Evolutionary conservation across 1,139 yeast genomes (phyloP), one percentile per base, ranked within the genome.

Genomic region (Suzukiozyma palmioleophila): DNA sequence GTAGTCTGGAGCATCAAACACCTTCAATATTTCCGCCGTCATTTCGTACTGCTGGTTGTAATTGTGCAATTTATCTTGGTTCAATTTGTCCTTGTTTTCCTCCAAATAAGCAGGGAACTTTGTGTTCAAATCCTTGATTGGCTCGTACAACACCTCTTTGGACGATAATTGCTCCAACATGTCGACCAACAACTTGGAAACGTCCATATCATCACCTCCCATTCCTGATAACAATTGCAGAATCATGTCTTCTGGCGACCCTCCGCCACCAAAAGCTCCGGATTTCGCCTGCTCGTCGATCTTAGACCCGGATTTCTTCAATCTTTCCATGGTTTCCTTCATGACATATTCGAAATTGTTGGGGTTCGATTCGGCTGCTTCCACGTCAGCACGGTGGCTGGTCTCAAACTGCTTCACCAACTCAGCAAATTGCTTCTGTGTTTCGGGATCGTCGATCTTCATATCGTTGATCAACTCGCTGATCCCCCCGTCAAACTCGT

Each of bases 71-170:
- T 82, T 79, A 11, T 66, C 76, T 32, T 67, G 70, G 5, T 75
- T 52, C 27, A 77, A 59, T 26, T 60, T 59, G 51, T 55, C 64
- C 42, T 69, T 64, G 47, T 82, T 73, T 36, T 74, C 74, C 39
- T 66, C 59, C 46, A 84, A 66, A 73, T 81, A 84, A 13, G 60
- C 75, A 2, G 87, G 86, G 55, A 79, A 81, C 49, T 86, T 87
- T 15, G 70, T 65, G 47, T 83, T 79, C 59, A 90, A 73, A 45
- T 88, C 96, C 53, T 82, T 84, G 64, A 92, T 76, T 2, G 97
- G 96, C 50, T 85, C 95, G 56, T 87, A 90, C 36, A 92, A 70
- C 25, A 90, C 87, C 42, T 84, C 94, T 57, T 88, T 90, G 7
- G 95, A 81, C 14, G 94, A 79, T 59, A 92, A 74, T 57, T 88